phyloP scores from a whole-genome alignment of 352 stramenopile species.

The Phytopythium delawarense region DNA sequence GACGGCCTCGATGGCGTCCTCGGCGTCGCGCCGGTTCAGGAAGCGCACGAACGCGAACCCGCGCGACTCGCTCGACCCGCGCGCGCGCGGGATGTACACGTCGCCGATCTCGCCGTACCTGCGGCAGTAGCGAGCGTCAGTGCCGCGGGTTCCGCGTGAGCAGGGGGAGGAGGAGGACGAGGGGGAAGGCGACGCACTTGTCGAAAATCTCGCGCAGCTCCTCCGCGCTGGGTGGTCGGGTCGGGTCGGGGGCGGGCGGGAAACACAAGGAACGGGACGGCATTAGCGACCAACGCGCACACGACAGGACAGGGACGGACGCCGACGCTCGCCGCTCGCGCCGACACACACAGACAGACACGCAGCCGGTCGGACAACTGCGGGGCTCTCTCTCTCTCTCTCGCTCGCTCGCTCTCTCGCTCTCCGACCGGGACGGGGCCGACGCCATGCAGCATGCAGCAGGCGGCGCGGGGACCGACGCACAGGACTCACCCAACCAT shows the following conservation, averaged over 20 bases:
- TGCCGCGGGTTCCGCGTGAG: too few relatives aligned
- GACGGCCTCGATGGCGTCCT: slow-evolving; percentile 81
- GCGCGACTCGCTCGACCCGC: slow-evolving; percentile 70
- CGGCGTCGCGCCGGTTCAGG: slow-evolving; percentile 82
- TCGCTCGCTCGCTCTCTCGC: neutral
- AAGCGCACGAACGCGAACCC: slow-evolving; percentile 89
- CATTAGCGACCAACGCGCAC: neutral
- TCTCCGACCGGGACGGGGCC: neutral
- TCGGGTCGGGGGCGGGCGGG: neutral
- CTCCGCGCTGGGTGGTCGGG: slow-evolving; percentile 21
- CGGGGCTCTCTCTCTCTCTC: neutral
- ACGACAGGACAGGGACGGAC: slow-evolving; percentile 8
- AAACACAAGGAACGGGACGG: slow-evolving; percentile 1
- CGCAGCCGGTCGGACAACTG: too few relatives aligned
- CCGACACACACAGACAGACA: neutral
- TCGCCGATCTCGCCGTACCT: slow-evolving; percentile 74
- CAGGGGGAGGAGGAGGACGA: too few relatives aligned
- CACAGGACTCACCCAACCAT: slow-evolving; percentile 47
- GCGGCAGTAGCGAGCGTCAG: neutral
- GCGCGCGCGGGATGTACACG: slow-evolving; percentile 78
- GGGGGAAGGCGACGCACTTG: slow-evolving; percentile 36
- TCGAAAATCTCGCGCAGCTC: slow-evolving; percentile 62
- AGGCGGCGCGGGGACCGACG: neutral
- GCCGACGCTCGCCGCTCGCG: slow-evolving; percentile 10
- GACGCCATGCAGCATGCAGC: neutral